Percentiles rank a stretch among this genome's conserved stretches.
Evolutionary conservation across 164 flowering plant species (phyloP).

Genomic region (Amborella trichopoda): DNA sequence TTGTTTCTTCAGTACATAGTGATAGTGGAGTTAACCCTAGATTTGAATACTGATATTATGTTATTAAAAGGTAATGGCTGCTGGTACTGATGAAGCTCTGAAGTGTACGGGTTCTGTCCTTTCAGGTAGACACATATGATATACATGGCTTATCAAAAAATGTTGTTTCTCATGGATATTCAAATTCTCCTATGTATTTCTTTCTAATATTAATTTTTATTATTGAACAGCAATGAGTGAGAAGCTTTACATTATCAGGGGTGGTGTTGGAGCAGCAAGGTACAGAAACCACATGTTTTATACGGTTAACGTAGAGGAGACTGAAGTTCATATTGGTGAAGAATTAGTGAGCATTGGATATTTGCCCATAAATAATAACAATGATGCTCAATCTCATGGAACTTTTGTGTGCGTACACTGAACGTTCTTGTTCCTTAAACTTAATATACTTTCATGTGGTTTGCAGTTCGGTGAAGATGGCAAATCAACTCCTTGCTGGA

Average conservation of each 20-base stretch:
- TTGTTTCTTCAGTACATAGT: no score
- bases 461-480: conserved; percentile 84
- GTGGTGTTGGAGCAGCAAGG: conserved; percentile 99
- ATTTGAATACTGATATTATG: background rate
- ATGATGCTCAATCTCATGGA: no score
- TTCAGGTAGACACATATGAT: conserved; percentile 37
- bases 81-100: conserved; percentile 86
- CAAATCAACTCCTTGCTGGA: conserved; percentile 98
- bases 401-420: no score
- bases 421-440: background rate
- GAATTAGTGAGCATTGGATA: no score
- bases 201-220: conserved; percentile 5
- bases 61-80: conserved; percentile 67
- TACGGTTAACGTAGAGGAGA: no score
- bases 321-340: no score
- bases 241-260: conserved; percentile 82
- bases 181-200: background rate
- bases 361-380: no score
- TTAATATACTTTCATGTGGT: background rate
- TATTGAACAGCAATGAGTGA: conserved; percentile 70
- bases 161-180: background rate
- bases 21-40: background rate
- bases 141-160: background rate
- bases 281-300: conserved; percentile 17
- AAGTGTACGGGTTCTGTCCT: conserved; percentile 60